These are phyloP conservation scores for Tephrocybe sp. DNA, from an alignment of 768 basidiomycete species.

Conservation along the genomic window DNA sequence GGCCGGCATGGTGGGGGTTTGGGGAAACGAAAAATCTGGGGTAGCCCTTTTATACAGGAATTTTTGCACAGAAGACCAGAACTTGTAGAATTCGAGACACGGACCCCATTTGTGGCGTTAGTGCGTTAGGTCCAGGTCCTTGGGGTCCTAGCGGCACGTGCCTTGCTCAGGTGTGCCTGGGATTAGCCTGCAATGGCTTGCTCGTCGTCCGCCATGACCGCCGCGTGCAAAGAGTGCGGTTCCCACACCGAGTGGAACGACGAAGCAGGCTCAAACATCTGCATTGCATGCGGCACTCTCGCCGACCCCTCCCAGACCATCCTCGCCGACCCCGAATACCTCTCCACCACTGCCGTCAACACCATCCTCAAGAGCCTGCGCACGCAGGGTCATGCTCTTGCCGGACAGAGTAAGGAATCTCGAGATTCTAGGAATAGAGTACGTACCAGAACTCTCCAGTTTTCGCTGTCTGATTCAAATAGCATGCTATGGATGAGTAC, in stretches of 20 bases:
- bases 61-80: slow-evolving; percentile 14
- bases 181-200: not conserved
- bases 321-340: slow-evolving; percentile 48
- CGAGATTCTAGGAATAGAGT: slow-evolving; percentile 67
- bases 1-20: slow-evolving; percentile 45
- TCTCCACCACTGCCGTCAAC: slow-evolving; percentile 32
- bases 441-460: slow-evolving; percentile 21
- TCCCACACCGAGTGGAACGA: slow-evolving; percentile 54
- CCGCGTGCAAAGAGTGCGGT: slow-evolving; percentile 54
- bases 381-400: slow-evolving; percentile 49
- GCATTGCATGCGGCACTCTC: slow-evolving; percentile 72
- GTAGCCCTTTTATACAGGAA: slow-evolving; percentile 30
- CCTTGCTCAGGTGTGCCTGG: slow-evolving; percentile 1
- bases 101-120: slow-evolving; percentile 16
- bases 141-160: slow-evolving; percentile 17
- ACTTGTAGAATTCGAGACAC: slow-evolving; percentile 8
- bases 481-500: slow-evolving; percentile 67
- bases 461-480: slow-evolving; percentile 15
- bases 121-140: not conserved
- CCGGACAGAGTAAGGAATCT: slow-evolving; percentile 66
- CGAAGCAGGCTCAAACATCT: slow-evolving; percentile 59
- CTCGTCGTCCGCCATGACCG: slow-evolving; percentile 27
- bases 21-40: slow-evolving; percentile 23
- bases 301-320: slow-evolving; percentile 60
- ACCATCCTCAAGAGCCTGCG: slow-evolving; percentile 50